Conservation (phyloP, 2,329 filamentous ascomycete species). For the Hirsutella minnesotensis region DNA sequence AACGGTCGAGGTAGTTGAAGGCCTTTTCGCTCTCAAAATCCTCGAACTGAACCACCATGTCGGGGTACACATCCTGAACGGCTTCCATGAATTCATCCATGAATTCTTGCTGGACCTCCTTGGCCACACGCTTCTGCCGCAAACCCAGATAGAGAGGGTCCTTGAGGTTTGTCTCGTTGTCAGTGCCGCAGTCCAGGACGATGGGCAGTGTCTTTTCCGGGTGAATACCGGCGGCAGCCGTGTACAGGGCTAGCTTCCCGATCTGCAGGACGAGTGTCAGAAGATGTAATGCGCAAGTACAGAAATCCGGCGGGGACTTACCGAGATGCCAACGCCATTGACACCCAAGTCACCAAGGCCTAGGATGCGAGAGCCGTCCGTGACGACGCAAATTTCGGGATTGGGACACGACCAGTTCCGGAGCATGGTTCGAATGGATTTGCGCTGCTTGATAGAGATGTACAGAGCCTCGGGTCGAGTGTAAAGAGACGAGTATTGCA, state of each 20-base stretch:
- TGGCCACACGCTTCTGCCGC: slow-evolving; percentile 66
- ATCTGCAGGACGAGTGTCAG: slow-evolving; percentile 36
- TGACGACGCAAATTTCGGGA: slow-evolving; percentile 93
- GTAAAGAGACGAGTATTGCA: slow-evolving; percentile 93
- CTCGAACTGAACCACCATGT: slow-evolving; percentile 80
- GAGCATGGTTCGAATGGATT: slow-evolving; percentile 78
- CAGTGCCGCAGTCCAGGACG: slow-evolving; percentile 54
- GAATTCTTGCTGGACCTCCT: slow-evolving; percentile 76
- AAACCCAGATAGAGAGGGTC: slow-evolving; percentile 82
- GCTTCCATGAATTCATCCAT: slow-evolving; percentile 97
- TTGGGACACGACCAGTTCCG: slow-evolving; percentile 83
- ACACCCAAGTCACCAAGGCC: slow-evolving; percentile 92
- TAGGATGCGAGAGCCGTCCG: slow-evolving; percentile 85
- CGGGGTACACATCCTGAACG: slow-evolving; percentile 58
- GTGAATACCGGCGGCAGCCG: slow-evolving; percentile 86
- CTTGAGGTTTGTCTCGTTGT: slow-evolving; percentile 53
- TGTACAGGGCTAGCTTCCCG: slow-evolving; percentile 92
- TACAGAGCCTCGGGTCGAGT: slow-evolving; percentile 92
- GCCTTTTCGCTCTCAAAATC: slow-evolving; percentile 91
- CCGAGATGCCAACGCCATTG: slow-evolving; percentile 95
- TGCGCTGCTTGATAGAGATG: slow-evolving; percentile 88
- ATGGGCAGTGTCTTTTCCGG: slow-evolving; percentile 71
- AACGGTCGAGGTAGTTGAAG: slow-evolving; percentile 84
- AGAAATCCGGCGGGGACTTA: slow-evolving; percentile 29
- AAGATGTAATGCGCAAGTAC: background rate